Evolutionary conservation across 768 basidiomycete species (phyloP), one percentile per base, ranked within the genome.

Genomic region (Melanogaster broomeanus): DNA sequence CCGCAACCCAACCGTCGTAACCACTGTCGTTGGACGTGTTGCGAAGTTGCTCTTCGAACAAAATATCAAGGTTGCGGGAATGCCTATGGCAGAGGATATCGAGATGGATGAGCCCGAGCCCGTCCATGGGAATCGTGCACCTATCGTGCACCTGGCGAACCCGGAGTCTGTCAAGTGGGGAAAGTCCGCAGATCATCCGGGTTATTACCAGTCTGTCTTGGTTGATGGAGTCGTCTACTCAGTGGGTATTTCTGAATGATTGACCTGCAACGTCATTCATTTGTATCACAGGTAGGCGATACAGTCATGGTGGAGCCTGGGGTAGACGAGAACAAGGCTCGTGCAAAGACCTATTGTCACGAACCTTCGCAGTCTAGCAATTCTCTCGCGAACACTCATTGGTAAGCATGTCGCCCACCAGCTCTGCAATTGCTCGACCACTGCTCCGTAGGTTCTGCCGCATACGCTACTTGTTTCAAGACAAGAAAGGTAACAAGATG

Each of bases 401-500:
- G 88, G 88, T 87, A 64, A 44, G 76, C 57, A 5, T n/a, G 8
- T 24, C 38, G 22, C n/a, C 38, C 9, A n/a, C 42, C 51, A 25
- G 25, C 8, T 21, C 22, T 18, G 15, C 18, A 21, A 41, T 12
- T 48, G 42, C 3, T 19, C 19, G 22, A 34, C 25, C 50, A 47
- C 7, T 39, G 15, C 25, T 21, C 2, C n/a, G 21, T 22, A 90
- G 88, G 88, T 90, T 90, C 59, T 80, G 81, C 43, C 76, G 73
- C n/a, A 85, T 90, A 37, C 74, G 73, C 4, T 87, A 84, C 56
- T 79, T 90, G 50, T 85, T 78, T 53, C 78, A 84, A 46, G 64
- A 71, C 6, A 30, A 43, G 21, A 48, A 61, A 8, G 67, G 57
- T 10, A 57, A 57, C 47, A 84, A 82, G 60, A 77, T 73, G 69